phyloP scores from a whole-genome alignment of 495 filamentous ascomycete species.

The Aspergillus hancockii region DNA sequence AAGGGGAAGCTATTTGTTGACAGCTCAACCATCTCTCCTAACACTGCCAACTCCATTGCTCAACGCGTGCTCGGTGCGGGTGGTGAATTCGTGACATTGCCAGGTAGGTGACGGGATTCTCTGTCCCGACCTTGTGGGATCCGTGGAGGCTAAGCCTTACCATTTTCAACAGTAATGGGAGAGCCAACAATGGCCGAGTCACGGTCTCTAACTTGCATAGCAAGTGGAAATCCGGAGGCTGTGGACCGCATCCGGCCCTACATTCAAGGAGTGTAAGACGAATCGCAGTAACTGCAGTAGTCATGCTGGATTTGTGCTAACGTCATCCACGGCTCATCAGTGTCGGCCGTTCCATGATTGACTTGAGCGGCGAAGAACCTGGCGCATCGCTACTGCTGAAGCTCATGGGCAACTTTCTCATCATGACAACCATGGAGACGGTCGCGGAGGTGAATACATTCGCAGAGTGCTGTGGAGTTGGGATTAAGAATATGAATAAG shows the following conservation, averaged over 20 bases:
- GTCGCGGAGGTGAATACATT: slow-evolving; percentile 12
- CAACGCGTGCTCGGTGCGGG: slow-evolving; percentile 6
- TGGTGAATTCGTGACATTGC: slow-evolving; percentile 7
- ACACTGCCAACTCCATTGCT: slow-evolving; percentile 3
- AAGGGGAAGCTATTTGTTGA: slow-evolving; percentile 13
- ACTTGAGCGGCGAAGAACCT: slow-evolving; percentile 13
- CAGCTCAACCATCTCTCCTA: slow-evolving; percentile 8
- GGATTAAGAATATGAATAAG: slow-evolving; percentile 9
- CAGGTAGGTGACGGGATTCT: slow-evolving; percentile 1
- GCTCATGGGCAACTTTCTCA: slow-evolving; percentile 16
- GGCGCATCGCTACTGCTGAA: slow-evolving; percentile 3
- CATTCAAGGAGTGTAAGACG: too few species aligned
- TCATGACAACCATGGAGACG: slow-evolving; percentile 13
- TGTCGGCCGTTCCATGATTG: slow-evolving; percentile 5
- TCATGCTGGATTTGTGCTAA: too few species aligned
- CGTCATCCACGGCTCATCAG: background rate
- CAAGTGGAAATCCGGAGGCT: background rate
- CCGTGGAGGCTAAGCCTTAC: too few species aligned
- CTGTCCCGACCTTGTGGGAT: too few species aligned
- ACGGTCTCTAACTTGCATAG: slow-evolving; percentile 7
- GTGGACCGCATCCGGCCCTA: slow-evolving; percentile 10
- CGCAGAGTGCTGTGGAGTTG: slow-evolving; percentile 9
- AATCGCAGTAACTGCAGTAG: too few species aligned
- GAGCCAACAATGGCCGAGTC: background rate
- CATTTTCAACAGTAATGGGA: slow-evolving; percentile 5